phyloP scores from a whole-genome alignment of 805 yeast genomes.

The baker's yeast (Saccharomyces cerevisiae) region DNA sequence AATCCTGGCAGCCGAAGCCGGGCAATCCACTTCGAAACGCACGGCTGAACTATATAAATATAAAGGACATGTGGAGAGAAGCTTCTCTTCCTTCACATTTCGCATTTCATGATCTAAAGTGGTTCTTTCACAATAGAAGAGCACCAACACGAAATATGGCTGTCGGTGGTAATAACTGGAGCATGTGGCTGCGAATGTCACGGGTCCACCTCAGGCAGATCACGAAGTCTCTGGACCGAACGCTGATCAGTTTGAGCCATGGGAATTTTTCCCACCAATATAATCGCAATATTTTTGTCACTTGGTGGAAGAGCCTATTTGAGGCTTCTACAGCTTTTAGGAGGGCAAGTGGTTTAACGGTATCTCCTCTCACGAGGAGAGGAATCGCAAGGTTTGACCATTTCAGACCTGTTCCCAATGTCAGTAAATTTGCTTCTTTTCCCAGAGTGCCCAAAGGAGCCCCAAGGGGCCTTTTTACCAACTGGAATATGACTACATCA shows the following conservation, averaged over 20 bases:
- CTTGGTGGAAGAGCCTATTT: not conserved
- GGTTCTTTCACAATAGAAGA: not conserved
- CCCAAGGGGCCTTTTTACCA: conserved; percentile 16
- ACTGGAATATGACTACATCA: conserved; percentile 15
- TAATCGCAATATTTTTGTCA: not conserved
- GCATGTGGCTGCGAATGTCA: not conserved
- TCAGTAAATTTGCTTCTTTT: conserved; percentile 3
- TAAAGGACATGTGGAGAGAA: not conserved
- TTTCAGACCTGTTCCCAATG: not conserved
- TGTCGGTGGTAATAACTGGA: conserved; percentile 1
- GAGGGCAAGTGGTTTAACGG: not conserved
- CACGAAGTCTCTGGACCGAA: not conserved
- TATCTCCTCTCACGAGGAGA: not conserved
- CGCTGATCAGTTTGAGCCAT: not conserved
- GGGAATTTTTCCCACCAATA: not conserved
- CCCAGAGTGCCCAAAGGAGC: conserved; percentile 12
- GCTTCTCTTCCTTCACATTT: not conserved
- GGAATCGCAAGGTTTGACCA: not conserved
- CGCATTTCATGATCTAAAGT: not conserved
- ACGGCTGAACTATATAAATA: not conserved
- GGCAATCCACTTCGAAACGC: not conserved
- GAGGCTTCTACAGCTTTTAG: not conserved
- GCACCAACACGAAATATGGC: not conserved
- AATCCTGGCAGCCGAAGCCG: not conserved
- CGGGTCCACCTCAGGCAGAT: not conserved